Base-by-base conservation (phyloP, 495 filamentous ascomycete species). In the Alectoria sarmentosa region DNA sequence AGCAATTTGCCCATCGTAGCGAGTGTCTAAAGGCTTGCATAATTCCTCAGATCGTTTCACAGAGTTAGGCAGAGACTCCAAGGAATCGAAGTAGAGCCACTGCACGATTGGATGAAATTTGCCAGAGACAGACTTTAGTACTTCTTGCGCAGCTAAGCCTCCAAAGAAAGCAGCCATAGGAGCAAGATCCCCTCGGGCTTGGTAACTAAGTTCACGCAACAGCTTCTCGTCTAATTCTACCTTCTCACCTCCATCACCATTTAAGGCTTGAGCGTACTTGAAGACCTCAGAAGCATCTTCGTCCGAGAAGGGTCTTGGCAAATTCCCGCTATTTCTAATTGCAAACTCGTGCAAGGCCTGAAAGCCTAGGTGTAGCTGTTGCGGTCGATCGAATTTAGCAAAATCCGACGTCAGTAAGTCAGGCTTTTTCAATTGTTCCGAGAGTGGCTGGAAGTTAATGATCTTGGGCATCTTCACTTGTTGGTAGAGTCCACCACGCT, bases 391-490 rank as follows among this genome's bases (percentile, higher is more conserved):
- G 62, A 96, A 96, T 73, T 99, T 99, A 75, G 95, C 95, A 69
- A 90, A 97, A 73, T 99, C 95, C 23, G 95, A 96, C 32, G 96
- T 83, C 65, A 99, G 76, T 64, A 93, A 82, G 63, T 96, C 93
- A 13, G 95, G 95, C 61, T 90, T 88, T 73, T 88, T 88, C 41
- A 97, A 74, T 66, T 96, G 85, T 49, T 82, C 78, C 26, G 81
- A 82, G 41, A 96, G 80, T 19, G 87, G 77, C 75, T 94, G 89
- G 77, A 98, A 99, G 69, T 96, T 86, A 69, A 99, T 77, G 57
- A 90, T 84, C 78, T 95, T 97, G 39, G 92, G 92, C 92, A 96
- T 96, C 80, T 98, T 99, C 70, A 96, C 92, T 73, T 99, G 95
- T 14, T 86, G 88, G 72, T 86, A 99, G 44, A 97, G 80, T 63